These are phyloP conservation scores for Wickerhamiella parazyma DNA, from an alignment of 805 yeast genomes.

Conservation along the genomic window DNA sequence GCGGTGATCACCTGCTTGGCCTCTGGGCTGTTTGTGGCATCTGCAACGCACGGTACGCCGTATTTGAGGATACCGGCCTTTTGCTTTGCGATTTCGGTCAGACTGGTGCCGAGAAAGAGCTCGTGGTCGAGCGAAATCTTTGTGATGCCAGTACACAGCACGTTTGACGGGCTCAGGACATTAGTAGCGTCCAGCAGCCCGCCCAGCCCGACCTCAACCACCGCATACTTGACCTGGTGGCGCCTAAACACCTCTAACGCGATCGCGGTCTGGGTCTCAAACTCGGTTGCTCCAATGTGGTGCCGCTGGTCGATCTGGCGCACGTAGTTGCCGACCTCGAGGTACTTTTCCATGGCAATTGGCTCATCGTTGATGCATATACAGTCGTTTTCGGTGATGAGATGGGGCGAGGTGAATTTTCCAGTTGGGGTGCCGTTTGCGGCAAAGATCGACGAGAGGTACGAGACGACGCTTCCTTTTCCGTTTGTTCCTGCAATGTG, in stretches of 20 bases:
- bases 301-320: slow-evolving; percentile 28
- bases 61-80: slow-evolving; percentile 78
- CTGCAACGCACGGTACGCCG: slow-evolving; percentile 52
- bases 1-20: slow-evolving; percentile 30
- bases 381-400: slow-evolving; percentile 60
- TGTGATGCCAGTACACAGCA: slow-evolving; percentile 59
- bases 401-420: slow-evolving; percentile 80
- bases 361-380: slow-evolving; percentile 52
- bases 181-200: slow-evolving; percentile 86
- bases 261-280: slow-evolving; percentile 72
- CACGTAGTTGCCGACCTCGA: slow-evolving; percentile 33
- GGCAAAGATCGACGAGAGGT: slow-evolving; percentile 51
- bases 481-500: slow-evolving; percentile 97
- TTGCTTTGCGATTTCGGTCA: slow-evolving; percentile 53
- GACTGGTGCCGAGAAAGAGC: slow-evolving; percentile 50
- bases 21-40: slow-evolving; percentile 43
- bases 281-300: slow-evolving; percentile 63
- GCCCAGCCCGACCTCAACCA: slow-evolving; percentile 91
- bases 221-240: slow-evolving; percentile 52
- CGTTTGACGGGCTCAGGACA: slow-evolving; percentile 33
- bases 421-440: slow-evolving; percentile 43
- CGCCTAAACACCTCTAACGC: slow-evolving; percentile 65
- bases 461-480: slow-evolving; percentile 85
- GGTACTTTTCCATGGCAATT: slow-evolving; percentile 36
- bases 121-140: slow-evolving; percentile 84